Percentiles rank a stretch among this genome's conserved stretches.
Conservation (phyloP, 106 monocot species). For the Triglochin maritima region DNA sequence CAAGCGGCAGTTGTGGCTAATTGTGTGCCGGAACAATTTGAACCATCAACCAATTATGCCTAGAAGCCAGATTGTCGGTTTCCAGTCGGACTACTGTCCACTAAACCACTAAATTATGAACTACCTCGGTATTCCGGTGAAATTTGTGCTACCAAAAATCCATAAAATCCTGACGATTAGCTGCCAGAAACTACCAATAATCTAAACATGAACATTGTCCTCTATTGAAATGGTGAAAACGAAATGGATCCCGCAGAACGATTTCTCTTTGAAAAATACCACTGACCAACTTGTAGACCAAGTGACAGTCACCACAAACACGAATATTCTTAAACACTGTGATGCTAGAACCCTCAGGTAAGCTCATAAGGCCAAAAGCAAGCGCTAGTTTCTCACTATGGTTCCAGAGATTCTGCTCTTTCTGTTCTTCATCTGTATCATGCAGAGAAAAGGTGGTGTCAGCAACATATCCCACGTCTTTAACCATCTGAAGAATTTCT, state of each 20-base stretch:
- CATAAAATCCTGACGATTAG: too few relatives aligned
- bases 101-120: too few relatives aligned
- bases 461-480: conserved; percentile 40
- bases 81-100: too few relatives aligned
- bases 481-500: conserved; percentile 43
- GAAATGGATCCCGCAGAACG: conserved; percentile 61
- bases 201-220: conserved; percentile 75
- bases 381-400: conserved; percentile 72
- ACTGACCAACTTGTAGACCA: conserved; percentile 63
- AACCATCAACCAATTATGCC: too few relatives aligned
- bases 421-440: conserved; percentile 78
- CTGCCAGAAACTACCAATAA: conserved; percentile 40
- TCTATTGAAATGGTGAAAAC: conserved; percentile 61
- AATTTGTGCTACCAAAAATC: too few relatives aligned
- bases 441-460: conserved; percentile 54
- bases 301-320: conserved; percentile 78
- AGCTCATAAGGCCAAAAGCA: conserved; percentile 49
- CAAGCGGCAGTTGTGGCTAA: too few relatives aligned
- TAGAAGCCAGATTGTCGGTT: too few relatives aligned
- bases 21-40: too few relatives aligned
- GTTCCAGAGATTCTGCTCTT: conserved; percentile 61
- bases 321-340: conserved; percentile 71
- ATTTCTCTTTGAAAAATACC: conserved; percentile 28
- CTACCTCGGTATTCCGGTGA: too few relatives aligned
- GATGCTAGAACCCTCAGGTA: conserved; percentile 39